These are phyloP conservation scores for Herpotrichia juniperi DNA, from an alignment of 2,329 filamentous ascomycete genomes.

Conservation along the genomic window DNA sequence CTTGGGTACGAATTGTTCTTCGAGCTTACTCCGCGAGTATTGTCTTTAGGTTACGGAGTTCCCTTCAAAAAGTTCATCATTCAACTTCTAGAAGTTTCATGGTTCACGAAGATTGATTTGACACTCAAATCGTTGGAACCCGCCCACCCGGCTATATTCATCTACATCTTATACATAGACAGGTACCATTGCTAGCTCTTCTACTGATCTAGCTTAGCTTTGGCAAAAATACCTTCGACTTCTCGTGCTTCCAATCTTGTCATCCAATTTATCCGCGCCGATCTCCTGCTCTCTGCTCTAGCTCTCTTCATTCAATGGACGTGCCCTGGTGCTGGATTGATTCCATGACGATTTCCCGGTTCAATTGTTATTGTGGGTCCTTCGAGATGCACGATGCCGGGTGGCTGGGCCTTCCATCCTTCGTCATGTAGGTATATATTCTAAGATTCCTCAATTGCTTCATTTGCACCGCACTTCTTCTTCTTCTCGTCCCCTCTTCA, in stretches of 20 bases:
- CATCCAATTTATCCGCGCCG: conserved; percentile 22
- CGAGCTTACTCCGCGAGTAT: neutral
- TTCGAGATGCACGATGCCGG: conserved; percentile 16
- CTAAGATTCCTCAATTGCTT: neutral
- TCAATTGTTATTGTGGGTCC: conserved; percentile 18
- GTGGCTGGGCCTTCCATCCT: conserved; percentile 9
- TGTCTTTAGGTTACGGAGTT: neutral
- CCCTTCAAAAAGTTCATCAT: neutral
- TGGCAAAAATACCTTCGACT: neutral
- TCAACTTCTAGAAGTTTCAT: neutral
- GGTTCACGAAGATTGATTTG: conserved; percentile 1
- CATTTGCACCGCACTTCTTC: conserved; percentile 1
- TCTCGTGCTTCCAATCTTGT: conserved; percentile 14
- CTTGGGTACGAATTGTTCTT: neutral
- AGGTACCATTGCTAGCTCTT: conserved; percentile 14
- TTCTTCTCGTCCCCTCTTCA: neutral
- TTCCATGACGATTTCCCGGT: conserved; percentile 11
- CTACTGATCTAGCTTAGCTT: conserved; percentile 6
- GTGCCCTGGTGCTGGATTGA: conserved; percentile 17
- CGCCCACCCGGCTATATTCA: conserved; percentile 19
- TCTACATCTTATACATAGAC: conserved; percentile 12
- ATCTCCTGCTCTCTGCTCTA: conserved; percentile 14
- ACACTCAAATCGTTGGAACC: conserved; percentile 2
- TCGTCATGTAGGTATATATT: conserved; percentile 14
- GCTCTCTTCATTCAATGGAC: conserved; percentile 9